These are phyloP conservation scores for Penicillium simplicissimum DNA, from an alignment of 495 filamentous ascomycete genomes.

Conservation along the genomic window DNA sequence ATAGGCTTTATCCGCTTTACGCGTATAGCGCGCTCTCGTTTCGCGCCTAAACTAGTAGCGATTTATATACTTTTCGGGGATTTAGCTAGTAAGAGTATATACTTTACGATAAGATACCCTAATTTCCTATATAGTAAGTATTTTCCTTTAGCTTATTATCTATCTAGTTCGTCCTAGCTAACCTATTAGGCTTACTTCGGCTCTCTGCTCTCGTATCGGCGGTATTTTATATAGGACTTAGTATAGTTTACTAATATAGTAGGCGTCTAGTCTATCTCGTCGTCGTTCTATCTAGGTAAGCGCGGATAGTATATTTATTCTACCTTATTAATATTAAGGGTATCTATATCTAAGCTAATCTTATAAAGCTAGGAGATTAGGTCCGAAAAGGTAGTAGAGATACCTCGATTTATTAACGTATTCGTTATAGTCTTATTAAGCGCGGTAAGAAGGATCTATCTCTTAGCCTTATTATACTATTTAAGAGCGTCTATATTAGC, in stretches of 20 bases:
- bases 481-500: no score
- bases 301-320: background rate
- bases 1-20: background rate
- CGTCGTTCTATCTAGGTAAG: background rate
- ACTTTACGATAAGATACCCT: background rate
- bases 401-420: no score
- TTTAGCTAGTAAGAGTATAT: background rate
- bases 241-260: background rate
- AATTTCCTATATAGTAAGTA: background rate
- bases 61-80: background rate
- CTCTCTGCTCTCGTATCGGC: background rate
- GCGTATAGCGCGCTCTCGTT: no score
- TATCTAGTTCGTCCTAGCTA: background rate
- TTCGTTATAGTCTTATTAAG: no score
- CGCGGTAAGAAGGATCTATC: no score
- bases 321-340: no score
- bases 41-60: background rate
- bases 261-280: background rate
- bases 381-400: no score
- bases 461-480: no score
- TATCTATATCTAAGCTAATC: no score
- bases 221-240: background rate
- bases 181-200: slow-evolving; percentile 2
- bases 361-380: no score
- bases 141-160: background rate